Evolutionary conservation across 352 stramenopile species (phyloP), one percentile per base, ranked within the genome.

Genomic region (Pythium biforme): DNA sequence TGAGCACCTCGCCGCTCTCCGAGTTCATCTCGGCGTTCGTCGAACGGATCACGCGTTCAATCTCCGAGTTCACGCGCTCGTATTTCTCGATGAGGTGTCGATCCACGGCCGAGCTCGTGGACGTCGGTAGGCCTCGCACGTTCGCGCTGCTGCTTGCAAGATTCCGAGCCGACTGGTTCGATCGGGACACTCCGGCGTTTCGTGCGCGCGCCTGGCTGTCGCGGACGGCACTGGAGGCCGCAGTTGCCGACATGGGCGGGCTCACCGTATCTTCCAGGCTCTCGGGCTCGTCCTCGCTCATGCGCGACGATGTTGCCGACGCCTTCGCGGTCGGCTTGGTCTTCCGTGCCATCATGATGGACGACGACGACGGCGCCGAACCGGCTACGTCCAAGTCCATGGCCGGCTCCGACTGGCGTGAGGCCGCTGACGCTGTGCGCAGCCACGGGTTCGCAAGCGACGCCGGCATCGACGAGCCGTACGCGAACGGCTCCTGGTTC

Each of bases 21-120:
- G 48, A 49, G n/a, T 64, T 39, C 27, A 41, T 31, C 15, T 71
- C 65, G 19, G 66, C 50, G 19, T 87, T 81, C 17, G 83, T 87
- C 43, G 76, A 69, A 22, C 81, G 81, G 51, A 86, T 75, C 17
- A 92, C 69, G 12, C 80, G 83, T 59, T 89, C 73, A 50, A 92
- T 90, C 62, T 90, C 83, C 40, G 81, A 62, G 59, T 88, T 92
- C 54, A 92, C 77, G 50, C 87, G 74, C 43, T 92, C 81, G 62
- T 89, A 92, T 53, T 88, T 81, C 6, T 88, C 76, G 17, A 92
- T 60, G 50, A 92, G 65, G 5, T 77, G 76, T 1, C 82, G 80
- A 56, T 92, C 82, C 43, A 92, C 53, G 11, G 51, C 56, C 20
- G 66, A 73, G 60, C 66, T 68, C 6, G 55, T 58, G 23, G 65